Base-by-base conservation (phyloP, 805 yeast genomes). In the Lachancea kluyveri region DNA sequence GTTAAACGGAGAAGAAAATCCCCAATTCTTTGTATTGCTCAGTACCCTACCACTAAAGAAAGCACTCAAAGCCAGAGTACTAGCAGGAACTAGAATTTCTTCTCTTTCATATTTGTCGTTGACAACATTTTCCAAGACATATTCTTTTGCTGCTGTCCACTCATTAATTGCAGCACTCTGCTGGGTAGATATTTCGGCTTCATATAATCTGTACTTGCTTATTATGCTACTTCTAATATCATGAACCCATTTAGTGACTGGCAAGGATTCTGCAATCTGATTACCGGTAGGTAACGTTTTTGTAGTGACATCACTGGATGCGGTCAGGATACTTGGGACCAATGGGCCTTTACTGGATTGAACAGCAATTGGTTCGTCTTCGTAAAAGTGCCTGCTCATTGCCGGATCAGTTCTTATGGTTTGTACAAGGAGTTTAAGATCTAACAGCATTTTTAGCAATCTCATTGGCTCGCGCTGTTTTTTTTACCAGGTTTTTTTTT, bases 31-130 rank as follows among this genome's bases (percentile, higher is more conserved):
- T 24, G 36, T 48, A 28, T 46, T 50, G 11, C 45, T 42, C 12
- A 53, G 11, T 3, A 57, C 49, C 21, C 51, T 45, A 4, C 59
- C 57, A 8, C 44, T 35, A 32, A 43, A 48, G 26, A 48, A 52
- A 4, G 54, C 51, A 8, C 57, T 52, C 1, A 52, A 31, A 1
- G 61, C 43, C 4, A 45, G 21, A 8, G 48, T 36, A 4, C 51
- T 15, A 6, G 57, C 45, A 3, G 60, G 57, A 5, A 52, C 49
- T 4, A 54, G 15, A 6, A 39, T 25, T 21, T 50, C 45, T 9
- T 40, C 28, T 22, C 36, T 44, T 31, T 56, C 62, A 14, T 28
- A 21, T 6, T 35, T 22, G 28, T 50, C 42, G 21, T 40, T 46
- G n/a, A 53, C 42, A 9, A 54, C 33, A 11, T 46, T 43, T 4